phyloP scores from a whole-genome alignment of 495 filamentous ascomycete species.

The Letharia columbiana region DNA sequence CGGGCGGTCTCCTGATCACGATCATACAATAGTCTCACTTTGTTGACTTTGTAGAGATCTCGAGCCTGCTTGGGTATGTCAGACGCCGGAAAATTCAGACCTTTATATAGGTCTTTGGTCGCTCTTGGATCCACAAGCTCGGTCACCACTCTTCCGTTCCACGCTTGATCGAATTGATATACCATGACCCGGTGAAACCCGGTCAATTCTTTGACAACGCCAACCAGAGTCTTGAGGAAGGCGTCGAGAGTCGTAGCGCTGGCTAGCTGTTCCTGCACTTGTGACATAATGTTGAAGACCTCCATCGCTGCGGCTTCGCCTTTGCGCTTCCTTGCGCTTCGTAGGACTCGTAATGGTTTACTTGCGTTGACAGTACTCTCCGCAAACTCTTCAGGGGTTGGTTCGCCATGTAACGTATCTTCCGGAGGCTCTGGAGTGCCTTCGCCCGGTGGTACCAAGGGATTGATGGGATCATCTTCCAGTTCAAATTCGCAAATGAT shows the following conservation, averaged over 20 bases:
- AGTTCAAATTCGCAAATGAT: conserved; percentile 90
- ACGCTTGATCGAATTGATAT: conserved; percentile 79
- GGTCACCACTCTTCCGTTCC: conserved; percentile 80
- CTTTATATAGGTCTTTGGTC: conserved; percentile 84
- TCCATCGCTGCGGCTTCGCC: conserved; percentile 90
- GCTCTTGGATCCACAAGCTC: conserved; percentile 72
- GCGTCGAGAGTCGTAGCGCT: conserved; percentile 56
- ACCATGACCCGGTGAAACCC: conserved; percentile 92
- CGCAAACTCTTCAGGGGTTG: conserved; percentile 61
- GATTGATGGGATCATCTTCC: conserved; percentile 69
- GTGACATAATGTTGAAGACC: conserved; percentile 86
- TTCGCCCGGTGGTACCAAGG: conserved; percentile 53
- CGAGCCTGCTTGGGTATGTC: conserved; percentile 85
- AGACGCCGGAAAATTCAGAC: conserved; percentile 81
- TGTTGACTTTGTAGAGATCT: conserved; percentile 74
- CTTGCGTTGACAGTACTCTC: conserved; percentile 66
- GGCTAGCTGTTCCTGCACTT: conserved; percentile 71
- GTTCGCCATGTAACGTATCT: conserved; percentile 62
- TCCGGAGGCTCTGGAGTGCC: conserved; percentile 51
- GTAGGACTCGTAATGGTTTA: conserved; percentile 68
- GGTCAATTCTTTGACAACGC: conserved; percentile 77
- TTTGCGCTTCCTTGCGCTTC: conserved; percentile 65
- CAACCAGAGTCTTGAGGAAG: conserved; percentile 66
- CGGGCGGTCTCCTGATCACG: conserved; percentile 63
- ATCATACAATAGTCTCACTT: conserved; percentile 70